Conservation (phyloP, 208 protist genomes). For the Strigomonas culicis region DNA sequence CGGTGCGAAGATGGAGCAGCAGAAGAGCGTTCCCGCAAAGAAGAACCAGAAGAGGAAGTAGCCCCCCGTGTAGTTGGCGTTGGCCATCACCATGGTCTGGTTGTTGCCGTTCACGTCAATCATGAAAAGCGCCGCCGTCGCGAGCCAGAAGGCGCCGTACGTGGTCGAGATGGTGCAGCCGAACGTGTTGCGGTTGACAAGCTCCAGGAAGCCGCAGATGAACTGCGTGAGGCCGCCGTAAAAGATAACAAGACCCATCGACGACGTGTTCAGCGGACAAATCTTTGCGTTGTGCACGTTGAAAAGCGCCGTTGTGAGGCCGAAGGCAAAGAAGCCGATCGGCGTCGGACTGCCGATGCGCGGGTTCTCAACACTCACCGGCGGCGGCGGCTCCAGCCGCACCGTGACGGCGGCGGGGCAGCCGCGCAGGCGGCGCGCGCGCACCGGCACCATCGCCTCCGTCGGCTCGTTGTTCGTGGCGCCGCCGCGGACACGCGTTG, state of each 20-base stretch:
- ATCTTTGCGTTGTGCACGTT: conserved; percentile 28
- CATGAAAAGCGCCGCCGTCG: conserved; percentile 22
- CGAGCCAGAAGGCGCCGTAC: conserved; percentile 44
- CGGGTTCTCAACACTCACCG: conserved; percentile 15
- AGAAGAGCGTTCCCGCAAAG: conserved; percentile 22
- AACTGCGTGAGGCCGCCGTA: conserved; percentile 37
- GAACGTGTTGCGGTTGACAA: conserved; percentile 35
- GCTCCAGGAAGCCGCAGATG: conserved; percentile 38
- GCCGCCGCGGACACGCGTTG: not conserved
- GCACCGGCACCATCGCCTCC: conserved; percentile 4
- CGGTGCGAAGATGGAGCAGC: conserved; percentile 20
- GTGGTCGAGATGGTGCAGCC: conserved; percentile 32
- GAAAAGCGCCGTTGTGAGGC: conserved; percentile 36
- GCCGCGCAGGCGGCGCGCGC: too few species aligned
- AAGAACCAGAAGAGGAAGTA: conserved; percentile 40
- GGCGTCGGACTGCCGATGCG: conserved; percentile 22
- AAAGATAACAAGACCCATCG: conserved; percentile 24
- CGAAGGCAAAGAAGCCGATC: conserved; percentile 38
- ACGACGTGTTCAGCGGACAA: conserved; percentile 24
- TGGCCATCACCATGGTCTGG: not conserved
- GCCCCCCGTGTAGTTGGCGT: conserved; percentile 22
- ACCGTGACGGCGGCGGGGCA: too few species aligned
- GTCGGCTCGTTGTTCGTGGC: not conserved
- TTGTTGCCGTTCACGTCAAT: conserved; percentile 6
- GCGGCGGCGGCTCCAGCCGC: too few species aligned